Evolutionary conservation across 2,329 filamentous ascomycete genomes (phyloP).

Genomic region (Chaetomium olivaceum): DNA sequence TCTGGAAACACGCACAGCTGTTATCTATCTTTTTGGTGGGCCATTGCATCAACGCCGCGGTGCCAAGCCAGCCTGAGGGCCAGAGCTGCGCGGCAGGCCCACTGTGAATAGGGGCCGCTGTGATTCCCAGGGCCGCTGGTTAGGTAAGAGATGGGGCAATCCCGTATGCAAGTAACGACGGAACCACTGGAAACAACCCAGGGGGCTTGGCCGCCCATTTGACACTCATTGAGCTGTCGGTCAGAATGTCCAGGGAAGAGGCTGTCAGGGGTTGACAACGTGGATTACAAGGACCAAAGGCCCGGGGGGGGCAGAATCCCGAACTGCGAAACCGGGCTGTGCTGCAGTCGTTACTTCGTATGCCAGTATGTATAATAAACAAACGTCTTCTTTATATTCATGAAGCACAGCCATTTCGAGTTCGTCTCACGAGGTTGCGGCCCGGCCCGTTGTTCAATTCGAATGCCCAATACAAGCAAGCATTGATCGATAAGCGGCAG

Average conservation of each 20-base stretch:
- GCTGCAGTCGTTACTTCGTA: too few relatives aligned
- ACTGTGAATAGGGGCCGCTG: constrained; percentile 13
- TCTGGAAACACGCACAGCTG: constrained; percentile 11
- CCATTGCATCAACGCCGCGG: not conserved
- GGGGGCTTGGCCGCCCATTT: constrained; percentile 4
- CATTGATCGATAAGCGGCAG: not conserved
- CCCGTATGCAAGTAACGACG: not conserved
- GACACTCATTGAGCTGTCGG: constrained; percentile 1
- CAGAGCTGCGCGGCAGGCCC: constrained; percentile 5
- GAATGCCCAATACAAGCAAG: not conserved
- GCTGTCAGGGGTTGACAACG: too few relatives aligned
- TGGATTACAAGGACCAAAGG: too few relatives aligned
- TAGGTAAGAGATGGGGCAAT: not conserved
- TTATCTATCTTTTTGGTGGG: constrained; percentile 15
- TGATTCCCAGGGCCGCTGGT: constrained; percentile 7
- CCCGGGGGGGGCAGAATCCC: too few relatives aligned
- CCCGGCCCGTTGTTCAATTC: not conserved
- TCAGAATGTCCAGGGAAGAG: not conserved
- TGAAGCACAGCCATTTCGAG: too few relatives aligned
- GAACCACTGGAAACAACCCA: not conserved
- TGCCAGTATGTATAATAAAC: too few relatives aligned
- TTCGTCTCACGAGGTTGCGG: not conserved
- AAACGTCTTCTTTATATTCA: too few relatives aligned
- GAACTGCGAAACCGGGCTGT: too few relatives aligned
- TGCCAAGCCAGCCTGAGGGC: constrained; percentile 12